Evolutionary conservation across 495 filamentous ascomycete genomes (phyloP).

Genomic region (Cercophora samala): DNA sequence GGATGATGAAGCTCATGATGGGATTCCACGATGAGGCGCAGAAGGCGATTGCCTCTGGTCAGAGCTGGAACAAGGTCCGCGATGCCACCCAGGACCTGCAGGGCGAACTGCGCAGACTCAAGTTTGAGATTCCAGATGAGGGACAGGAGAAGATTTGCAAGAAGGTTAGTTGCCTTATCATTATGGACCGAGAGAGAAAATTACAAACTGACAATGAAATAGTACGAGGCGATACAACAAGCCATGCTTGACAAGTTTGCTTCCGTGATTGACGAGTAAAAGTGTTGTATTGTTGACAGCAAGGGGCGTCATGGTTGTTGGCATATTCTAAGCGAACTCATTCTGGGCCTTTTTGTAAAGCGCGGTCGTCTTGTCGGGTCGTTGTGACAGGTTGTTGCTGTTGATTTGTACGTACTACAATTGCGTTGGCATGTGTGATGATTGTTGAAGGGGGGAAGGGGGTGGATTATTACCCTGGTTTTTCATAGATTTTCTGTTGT

Average conservation of each 20-base stretch:
- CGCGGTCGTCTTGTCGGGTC: not conserved
- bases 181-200: not conserved
- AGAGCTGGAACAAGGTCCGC: conserved; percentile 85
- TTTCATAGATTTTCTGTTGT: conserved; percentile 6
- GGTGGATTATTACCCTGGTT: not conserved
- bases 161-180: conserved; percentile 56
- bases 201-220: conserved; percentile 15
- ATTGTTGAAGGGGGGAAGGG: not conserved
- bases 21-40: conserved; percentile 96
- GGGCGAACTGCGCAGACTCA: conserved; percentile 77
- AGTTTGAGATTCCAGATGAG: conserved; percentile 87
- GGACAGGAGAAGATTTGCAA: conserved; percentile 69
- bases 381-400: not conserved
- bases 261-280: conserved; percentile 85
- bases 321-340: not conserved
- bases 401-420: not conserved
- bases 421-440: not conserved
- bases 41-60: conserved; percentile 87
- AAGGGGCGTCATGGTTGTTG: not conserved
- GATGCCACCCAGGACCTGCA: conserved; percentile 88
- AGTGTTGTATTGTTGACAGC: not conserved
- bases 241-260: conserved; percentile 95
- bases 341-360: not conserved
- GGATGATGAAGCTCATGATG: conserved; percentile 99
- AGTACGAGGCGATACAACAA: conserved; percentile 91